Base-by-base conservation (phyloP, 495 filamentous ascomycete species). In the Trichoderma erinaceum region DNA sequence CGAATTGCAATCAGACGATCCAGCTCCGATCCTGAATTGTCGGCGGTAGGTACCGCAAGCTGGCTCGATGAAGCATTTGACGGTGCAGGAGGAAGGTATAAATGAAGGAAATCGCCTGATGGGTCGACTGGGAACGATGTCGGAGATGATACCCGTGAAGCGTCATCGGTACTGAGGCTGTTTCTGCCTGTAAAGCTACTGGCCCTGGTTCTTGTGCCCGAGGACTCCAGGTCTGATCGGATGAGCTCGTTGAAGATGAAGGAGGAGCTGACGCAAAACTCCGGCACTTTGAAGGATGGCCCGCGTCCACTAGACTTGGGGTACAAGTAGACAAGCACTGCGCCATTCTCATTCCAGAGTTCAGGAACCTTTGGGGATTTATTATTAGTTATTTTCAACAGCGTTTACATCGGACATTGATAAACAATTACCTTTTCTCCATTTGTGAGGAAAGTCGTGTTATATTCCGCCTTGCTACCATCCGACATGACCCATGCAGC, bases 301-400 rank as follows among this genome's bases (percentile, higher is more conserved):
- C 89, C 83, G 64, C 82, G 83, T 61, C 86, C 84, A 65, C 83
- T 84, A 43, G 81, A 86, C 52, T 85, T 85, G 3, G 92, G 86
- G 72, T 91, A 90, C 10, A 98, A 79, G 73, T 95, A 96, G 32
- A 99, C 85, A 66, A 87, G 87, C n/a, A 92, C 89, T 73, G 94
- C 90, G 23, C 90, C 92, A 52, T 82, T 73, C 44, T 95, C 90
- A 70, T 93, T 89, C 96, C 96, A 98, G 38, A 99, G 76, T 78
- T 98, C 96, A 0, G 87, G 82, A 13, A 96, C 85, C 90, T 94
- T 66, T 27, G 61, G 13, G 65, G 63, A 50, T 16, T 65, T 29
- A 41, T 23, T 38, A 25, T 43, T 58, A 63, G 63, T 25, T 21
- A 61, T 15, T 15, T 11, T 15, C 12, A 32, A 10, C 27, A 61